Conservation (phyloP, 371 early-diverging fungal genomes). For the Rhizopus stolonifer region DNA sequence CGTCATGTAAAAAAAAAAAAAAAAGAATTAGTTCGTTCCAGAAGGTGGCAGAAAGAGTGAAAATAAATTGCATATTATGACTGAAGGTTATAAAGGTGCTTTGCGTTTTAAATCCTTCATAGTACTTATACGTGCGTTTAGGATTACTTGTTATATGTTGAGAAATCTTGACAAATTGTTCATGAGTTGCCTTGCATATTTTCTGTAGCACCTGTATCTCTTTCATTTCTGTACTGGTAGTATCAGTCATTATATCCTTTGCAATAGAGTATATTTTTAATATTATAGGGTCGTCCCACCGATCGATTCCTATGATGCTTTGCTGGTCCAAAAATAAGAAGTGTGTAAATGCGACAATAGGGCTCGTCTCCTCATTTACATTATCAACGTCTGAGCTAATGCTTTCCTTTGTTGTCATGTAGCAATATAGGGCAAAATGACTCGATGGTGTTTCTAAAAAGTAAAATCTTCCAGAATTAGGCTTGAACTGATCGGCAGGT, state of each 20-base stretch:
- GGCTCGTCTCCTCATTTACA: constrained; percentile 10
- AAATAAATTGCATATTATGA: no score
- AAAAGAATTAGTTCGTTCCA: no score
- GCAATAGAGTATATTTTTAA: constrained; percentile 22
- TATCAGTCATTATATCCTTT: constrained; percentile 20
- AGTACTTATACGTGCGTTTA: constrained; percentile 3
- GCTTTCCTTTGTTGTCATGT: constrained; percentile 20
- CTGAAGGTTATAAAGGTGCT: no score
- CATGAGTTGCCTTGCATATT: constrained; percentile 13
- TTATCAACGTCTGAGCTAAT: constrained; percentile 18
- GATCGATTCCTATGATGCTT: constrained; percentile 16
- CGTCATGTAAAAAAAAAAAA: no score
- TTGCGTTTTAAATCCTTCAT: no score
- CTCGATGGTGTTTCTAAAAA: constrained; percentile 17
- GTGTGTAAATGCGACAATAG: constrained; percentile 16
- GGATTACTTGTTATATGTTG: constrained; percentile 1
- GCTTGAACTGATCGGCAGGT: constrained; percentile 15
- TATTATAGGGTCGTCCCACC: constrained; percentile 16
- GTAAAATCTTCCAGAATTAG: constrained; percentile 14
- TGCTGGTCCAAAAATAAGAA: constrained; percentile 20
- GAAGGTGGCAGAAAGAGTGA: no score
- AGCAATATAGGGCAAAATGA: constrained; percentile 17
- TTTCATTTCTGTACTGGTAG: constrained; percentile 16
- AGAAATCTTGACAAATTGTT: constrained; percentile 1
- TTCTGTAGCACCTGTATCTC: constrained; percentile 10